Evolutionary conservation across 139 green algal species (phyloP), one percentile per base, ranked within the genome.

Genomic region (Nannochloris sp.): DNA sequence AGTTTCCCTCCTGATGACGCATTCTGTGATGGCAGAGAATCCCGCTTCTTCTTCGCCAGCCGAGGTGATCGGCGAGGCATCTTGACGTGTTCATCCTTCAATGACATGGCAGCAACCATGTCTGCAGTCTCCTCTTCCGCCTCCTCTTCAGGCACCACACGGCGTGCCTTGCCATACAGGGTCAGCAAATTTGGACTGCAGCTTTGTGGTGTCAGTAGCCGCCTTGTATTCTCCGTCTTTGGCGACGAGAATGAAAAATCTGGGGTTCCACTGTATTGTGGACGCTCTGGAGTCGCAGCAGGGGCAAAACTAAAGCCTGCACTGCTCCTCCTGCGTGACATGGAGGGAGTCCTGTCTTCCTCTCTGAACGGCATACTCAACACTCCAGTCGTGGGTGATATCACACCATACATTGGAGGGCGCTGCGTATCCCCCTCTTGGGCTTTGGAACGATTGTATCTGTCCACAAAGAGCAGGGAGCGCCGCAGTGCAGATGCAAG

Each of bases 201-300:
- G 4, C 46, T 53, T 53, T 23, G 46, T 53, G 46, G 46, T 53
- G 46, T 53, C 6, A 20, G n/a, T 0, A 9, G 16, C 2, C 20
- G 46, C 5, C 16, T 20, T 53, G n/a, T 53, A 20, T 53, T 53
- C 46, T 53, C 46, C 46, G 4, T 20, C 16, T 23, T 28, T 53
- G 46, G 46, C 6, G 46, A 23, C 12, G 16, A 28, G 46, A 53
- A 53, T 53, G 33, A 40, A 40, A 40, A 40, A 40, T 40, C 33
- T 40, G 33, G 33, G 11, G 33, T 40, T 40, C 33, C 33, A 40
- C 33, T 40, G 33, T 40, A 40, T 40, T 40, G 33, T 40, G 33
- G 33, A 62, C 9, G 56, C 9, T 62, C 56, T 62, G 56, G 33
- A 62, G n/a, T 20, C 17, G 12, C 33, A 6, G 45, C 17, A 62